These are phyloP conservation scores for Castanea sativa DNA, from an alignment of 306 rosid species.

Conservation along the genomic window DNA sequence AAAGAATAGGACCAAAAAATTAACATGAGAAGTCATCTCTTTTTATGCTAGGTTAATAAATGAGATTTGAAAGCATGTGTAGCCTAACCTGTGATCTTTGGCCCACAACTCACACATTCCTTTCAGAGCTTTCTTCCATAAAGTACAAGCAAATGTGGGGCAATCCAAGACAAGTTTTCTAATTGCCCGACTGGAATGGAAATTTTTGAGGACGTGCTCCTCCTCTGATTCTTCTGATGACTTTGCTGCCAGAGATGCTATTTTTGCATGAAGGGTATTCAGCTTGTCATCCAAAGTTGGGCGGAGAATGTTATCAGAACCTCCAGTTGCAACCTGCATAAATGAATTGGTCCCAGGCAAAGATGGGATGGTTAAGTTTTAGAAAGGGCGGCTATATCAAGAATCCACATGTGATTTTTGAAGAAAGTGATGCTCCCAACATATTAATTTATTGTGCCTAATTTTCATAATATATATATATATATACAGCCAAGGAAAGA, in stretches of 20 bases:
- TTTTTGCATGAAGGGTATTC: conserved; percentile 54
- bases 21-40: conserved; percentile 12
- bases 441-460: not conserved
- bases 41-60: not conserved
- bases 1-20: conserved; percentile 7
- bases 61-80: conserved; percentile 6
- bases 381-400: not conserved
- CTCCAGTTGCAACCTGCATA: conserved; percentile 72
- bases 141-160: conserved; percentile 71
- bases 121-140: conserved; percentile 75
- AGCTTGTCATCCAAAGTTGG: conserved; percentile 68
- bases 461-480: not conserved
- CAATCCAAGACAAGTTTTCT: conserved; percentile 80
- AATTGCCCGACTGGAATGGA: conserved; percentile 82
- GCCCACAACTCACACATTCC: conserved; percentile 84
- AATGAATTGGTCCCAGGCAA: not conserved
- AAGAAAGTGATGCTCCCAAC: not conserved
- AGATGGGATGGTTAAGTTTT: not conserved
- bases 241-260: conserved; percentile 66
- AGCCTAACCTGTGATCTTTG: conserved; percentile 68
- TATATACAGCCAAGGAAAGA: not conserved
- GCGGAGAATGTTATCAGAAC: conserved; percentile 71
- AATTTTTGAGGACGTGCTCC: conserved; percentile 83
- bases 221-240: conserved; percentile 60
- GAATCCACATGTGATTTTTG: not conserved